Base-by-base conservation (phyloP, 2,329 filamentous ascomycete species). In the Pseudopithomyces maydicus region DNA sequence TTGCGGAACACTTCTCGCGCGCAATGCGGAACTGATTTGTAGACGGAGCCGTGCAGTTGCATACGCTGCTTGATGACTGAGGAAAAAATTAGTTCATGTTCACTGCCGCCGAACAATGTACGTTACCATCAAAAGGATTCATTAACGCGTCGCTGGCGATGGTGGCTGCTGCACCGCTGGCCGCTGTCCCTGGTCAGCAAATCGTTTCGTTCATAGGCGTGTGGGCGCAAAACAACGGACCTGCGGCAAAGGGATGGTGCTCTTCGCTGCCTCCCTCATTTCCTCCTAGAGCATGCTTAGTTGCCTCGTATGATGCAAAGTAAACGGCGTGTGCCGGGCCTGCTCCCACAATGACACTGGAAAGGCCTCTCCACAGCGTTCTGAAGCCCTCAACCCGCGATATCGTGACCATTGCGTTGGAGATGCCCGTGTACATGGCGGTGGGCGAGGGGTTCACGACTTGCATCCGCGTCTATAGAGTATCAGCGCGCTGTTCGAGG, bases 61-160 rank as follows among this genome's bases (percentile, higher is more conserved):
- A 99, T 99, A 69, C 95, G 91, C 78, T 99, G 95, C 80, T 99
- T 99, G 82, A 99, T 97, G 60, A 99, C 95, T 97, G 71, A 29
- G 19, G 71, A 29, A 19, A 43, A 32, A 41, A 43, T 75, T 33
- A 73, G 70, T 56, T 50, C 35, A 36, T 51, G 48, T 29, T 36
- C 26, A 41, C n/a, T 15, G 46, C 32, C 35, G 41, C 11, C 23
- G 39, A 19, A 17, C 46, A 44, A 43, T 29, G 52, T 26, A 55
- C 74, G 86, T 70, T 84, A 97, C 92, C 92, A 80, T 99, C 95
- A 75, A 99, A 99, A 20, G 95, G 95, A 74, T 98, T 99, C 95
- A 99, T 99, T 65, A 99, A 87, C 53, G 95, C 95, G 81, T 99
- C 95, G 76, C 93, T 97, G 35, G 94, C 91, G 75, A 98, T 97